Base-by-base conservation (phyloP, 164 flowering plant species). In the Kalanchoe fedtschenkoi region DNA sequence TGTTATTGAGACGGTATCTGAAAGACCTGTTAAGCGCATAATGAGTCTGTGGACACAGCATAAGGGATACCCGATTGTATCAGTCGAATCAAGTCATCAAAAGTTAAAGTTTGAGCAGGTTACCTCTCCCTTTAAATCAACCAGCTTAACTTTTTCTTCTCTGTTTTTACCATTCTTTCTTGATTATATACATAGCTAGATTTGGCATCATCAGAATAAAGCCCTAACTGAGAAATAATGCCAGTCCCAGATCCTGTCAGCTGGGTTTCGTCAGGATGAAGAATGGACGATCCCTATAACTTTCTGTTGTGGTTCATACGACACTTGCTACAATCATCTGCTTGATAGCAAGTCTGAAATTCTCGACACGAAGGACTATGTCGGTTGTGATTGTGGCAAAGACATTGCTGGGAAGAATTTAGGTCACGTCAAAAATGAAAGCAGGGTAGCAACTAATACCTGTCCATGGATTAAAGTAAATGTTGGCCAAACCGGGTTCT, bases 211-310 rank as follows among this genome's bases (percentile, higher is more conserved):
- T n/a, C n/a, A n/a, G n/a, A n/a, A n/a, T n/a, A n/a, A n/a, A n/a
- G n/a, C n/a, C n/a, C n/a, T n/a, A n/a, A n/a, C n/a, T n/a, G n/a
- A n/a, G n/a, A n/a, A n/a, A n/a, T n/a, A n/a, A n/a, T 79, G 61
- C 75, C 93, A 91, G 98, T 37, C 91, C 60, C 93, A 78, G 46
- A 89, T 92, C 68, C 68, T 82, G 68, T 78, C 82, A 60, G 81
- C 85, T 74, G 98, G 93, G 66, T 70, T 80, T 34, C 67, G 14
- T 42, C 95, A 95, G 46, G 78, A 82, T 54, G 95, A 91, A 44
- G 80, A 83, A 62, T 92, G 98, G 98, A 80, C 86, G 73, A 91
- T 89, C 57, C 98, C 98, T 8, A 68, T 92, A 54, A 87, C 95
- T 60, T 70, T 86, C 56, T 86, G 82, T 62, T 84, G 73, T 71